A percentile compares a stretch with the other conserved stretches of the same genome.
phyloP scores from a whole-genome alignment of 2,329 filamentous ascomycete genomes.

The Didymella glomerata region DNA sequence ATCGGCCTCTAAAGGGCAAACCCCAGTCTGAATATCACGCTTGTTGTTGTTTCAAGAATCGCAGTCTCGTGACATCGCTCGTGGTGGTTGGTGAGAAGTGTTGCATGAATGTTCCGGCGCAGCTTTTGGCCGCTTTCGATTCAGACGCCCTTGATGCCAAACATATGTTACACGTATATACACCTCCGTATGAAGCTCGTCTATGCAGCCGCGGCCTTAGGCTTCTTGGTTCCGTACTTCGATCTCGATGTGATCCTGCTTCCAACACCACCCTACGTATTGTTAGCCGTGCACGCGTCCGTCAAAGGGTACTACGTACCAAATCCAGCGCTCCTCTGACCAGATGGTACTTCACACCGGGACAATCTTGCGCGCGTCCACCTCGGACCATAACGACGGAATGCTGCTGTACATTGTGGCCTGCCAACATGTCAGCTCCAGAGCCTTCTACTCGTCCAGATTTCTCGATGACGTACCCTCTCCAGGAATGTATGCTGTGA shows the following conservation, averaged over 20 bases:
- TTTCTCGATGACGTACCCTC: conserved; percentile 66
- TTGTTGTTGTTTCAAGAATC: background rate
- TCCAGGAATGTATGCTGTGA: conserved; percentile 94
- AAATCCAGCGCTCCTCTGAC: conserved; percentile 92
- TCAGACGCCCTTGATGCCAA: conserved; percentile 39
- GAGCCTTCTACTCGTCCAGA: conserved; percentile 4
- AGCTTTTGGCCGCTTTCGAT: conserved; percentile 14
- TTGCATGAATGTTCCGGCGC: conserved; percentile 1
- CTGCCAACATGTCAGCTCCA: conserved; percentile 48
- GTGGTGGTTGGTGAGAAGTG: too few species aligned
- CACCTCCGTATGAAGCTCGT: conserved; percentile 19
- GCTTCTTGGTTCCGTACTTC: conserved; percentile 99
- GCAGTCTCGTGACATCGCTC: background rate
- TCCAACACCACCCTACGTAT: conserved; percentile 81
- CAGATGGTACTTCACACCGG: conserved; percentile 95
- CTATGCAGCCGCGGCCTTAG: conserved; percentile 66
- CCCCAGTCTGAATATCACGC: background rate
- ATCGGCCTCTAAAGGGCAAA: background rate
- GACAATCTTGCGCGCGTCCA: conserved; percentile 94
- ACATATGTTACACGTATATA: conserved; percentile 41
- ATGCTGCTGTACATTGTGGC: conserved; percentile 99
- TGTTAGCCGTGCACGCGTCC: conserved; percentile 31
- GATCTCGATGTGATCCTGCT: conserved; percentile 85
- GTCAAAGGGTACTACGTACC: conserved; percentile 65
- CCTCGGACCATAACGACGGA: conserved; percentile 96